Conservation (phyloP, 2,329 filamentous ascomycete species). For the Fusarium zealandicum region DNA sequence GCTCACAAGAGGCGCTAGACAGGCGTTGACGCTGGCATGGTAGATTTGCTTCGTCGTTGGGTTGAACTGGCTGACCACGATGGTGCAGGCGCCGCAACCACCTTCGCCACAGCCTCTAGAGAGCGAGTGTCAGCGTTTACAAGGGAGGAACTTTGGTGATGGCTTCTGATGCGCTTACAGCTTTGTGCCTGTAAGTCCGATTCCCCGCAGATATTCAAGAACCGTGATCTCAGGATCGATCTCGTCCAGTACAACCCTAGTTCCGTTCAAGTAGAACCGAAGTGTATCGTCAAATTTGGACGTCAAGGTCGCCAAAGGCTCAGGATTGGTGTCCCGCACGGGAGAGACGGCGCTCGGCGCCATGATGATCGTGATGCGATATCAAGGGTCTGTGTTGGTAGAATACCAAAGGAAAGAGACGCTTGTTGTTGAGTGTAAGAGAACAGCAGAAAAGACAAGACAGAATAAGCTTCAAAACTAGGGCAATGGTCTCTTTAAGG, state of each 20-base stretch:
- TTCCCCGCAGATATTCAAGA: conserved; percentile 89
- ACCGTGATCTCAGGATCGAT: conserved; percentile 92
- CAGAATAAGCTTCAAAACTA: not conserved
- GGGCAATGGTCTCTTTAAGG: conserved; percentile 15
- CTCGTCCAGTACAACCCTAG: conserved; percentile 82
- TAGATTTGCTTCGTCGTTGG: conserved; percentile 92
- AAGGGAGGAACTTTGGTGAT: not conserved
- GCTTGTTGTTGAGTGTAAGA: not conserved
- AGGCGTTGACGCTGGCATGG: conserved; percentile 96
- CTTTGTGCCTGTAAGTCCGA: conserved; percentile 95
- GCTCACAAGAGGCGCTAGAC: conserved; percentile 88
- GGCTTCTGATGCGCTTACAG: conserved; percentile 56
- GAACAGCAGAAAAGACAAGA: not conserved
- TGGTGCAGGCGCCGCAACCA: conserved; percentile 94
- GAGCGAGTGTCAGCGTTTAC: conserved; percentile 6
- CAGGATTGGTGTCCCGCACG: conserved; percentile 48
- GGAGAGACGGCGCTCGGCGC: conserved; percentile 64
- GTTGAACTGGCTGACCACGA: conserved; percentile 93
- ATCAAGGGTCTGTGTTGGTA: not conserved
- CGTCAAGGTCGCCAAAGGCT: conserved; percentile 61
- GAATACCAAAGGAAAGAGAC: not conserved
- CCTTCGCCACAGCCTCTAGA: conserved; percentile 87
- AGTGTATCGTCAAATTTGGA: conserved; percentile 85
- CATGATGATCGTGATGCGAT: conserved; percentile 49
- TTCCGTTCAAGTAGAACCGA: conserved; percentile 94